phyloP scores from a whole-genome alignment of 225 moss, liverwort and hornwort species.

The Physcomitrium patens region DNA sequence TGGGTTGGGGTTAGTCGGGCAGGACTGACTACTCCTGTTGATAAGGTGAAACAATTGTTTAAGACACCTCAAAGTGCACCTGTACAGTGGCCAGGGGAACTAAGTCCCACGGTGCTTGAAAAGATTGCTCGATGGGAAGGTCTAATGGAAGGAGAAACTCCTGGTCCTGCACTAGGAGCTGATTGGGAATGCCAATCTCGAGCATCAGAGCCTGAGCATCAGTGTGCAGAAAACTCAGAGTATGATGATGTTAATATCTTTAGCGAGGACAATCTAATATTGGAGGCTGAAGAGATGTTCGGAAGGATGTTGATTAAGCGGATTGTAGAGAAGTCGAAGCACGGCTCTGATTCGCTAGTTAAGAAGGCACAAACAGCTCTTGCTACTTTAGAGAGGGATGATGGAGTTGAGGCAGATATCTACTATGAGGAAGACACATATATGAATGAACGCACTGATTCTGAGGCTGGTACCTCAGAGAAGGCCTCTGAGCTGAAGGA shows the following conservation, averaged over 20 bases:
- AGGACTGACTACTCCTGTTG: constrained; percentile 56
- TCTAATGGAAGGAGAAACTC: constrained; percentile 56
- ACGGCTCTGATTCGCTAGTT: constrained; percentile 55
- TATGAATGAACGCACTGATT: constrained; percentile 35
- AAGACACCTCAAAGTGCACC: constrained; percentile 20
- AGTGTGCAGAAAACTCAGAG: constrained; percentile 33
- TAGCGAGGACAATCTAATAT: constrained; percentile 51
- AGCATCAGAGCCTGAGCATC: constrained; percentile 44
- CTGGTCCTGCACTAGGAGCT: constrained; percentile 58
- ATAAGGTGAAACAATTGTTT: constrained; percentile 36
- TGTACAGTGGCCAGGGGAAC: constrained; percentile 41
- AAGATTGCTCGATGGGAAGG: constrained; percentile 68
- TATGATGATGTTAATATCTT: constrained; percentile 46
- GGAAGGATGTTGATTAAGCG: constrained; percentile 62
- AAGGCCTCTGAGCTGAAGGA: constrained; percentile 21
- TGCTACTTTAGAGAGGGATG: constrained; percentile 51
- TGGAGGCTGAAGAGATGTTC: constrained; percentile 61
- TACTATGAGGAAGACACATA: constrained; percentile 24
- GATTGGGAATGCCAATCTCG: constrained; percentile 70
- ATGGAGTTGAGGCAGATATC: constrained; percentile 37
- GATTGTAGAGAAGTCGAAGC: constrained; percentile 59
- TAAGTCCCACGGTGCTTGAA: constrained; percentile 54
- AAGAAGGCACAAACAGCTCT: constrained; percentile 58
- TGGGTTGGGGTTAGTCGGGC: constrained; percentile 40
- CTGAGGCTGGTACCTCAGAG: constrained; percentile 38